These are phyloP conservation scores for Microcos paniculata DNA, from an alignment of 345 rosid genomes.

Conservation along the genomic window DNA sequence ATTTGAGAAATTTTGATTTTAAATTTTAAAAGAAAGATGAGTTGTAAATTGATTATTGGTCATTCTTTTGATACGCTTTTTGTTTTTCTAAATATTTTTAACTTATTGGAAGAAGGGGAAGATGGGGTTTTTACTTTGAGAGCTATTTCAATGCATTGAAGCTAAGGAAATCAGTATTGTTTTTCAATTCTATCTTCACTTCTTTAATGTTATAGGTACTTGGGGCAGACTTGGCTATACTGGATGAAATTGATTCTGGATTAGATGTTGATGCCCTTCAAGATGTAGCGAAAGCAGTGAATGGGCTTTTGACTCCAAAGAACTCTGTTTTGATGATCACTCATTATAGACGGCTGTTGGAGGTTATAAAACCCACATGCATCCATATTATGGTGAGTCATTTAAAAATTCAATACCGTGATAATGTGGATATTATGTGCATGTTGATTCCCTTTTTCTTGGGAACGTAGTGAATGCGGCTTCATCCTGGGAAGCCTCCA, in stretches of 20 bases:
- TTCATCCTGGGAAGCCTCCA: not conserved
- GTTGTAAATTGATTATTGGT: not conserved
- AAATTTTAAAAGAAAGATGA: not conserved
- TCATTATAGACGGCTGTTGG: conserved; percentile 80
- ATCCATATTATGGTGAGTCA: conserved; percentile 86
- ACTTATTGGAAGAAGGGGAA: not conserved
- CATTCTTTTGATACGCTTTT: not conserved
- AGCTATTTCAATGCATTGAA: not conserved
- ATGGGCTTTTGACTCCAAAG: conserved; percentile 73
- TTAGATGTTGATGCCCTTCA: conserved; percentile 88
- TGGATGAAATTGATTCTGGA: conserved; percentile 98
- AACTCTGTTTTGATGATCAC: conserved; percentile 94
- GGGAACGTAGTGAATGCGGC: not conserved
- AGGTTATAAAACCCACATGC: conserved; percentile 69
- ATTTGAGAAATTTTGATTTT: not conserved
- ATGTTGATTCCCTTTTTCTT: not conserved
- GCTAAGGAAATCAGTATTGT: not conserved
- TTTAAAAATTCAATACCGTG: not conserved
- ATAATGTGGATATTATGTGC: not conserved
- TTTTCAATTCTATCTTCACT: conserved; percentile 8
- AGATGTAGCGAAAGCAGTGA: conserved; percentile 95
- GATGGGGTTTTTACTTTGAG: not conserved
- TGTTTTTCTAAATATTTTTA: not conserved
- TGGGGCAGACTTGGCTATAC: conserved; percentile 88
- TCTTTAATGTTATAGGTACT: conserved; percentile 52